Evolutionary conservation across 2,329 filamentous ascomycete genomes (phyloP), one percentile per base, ranked within the genome.

Genomic region (Colletotrichum australisinense): DNA sequence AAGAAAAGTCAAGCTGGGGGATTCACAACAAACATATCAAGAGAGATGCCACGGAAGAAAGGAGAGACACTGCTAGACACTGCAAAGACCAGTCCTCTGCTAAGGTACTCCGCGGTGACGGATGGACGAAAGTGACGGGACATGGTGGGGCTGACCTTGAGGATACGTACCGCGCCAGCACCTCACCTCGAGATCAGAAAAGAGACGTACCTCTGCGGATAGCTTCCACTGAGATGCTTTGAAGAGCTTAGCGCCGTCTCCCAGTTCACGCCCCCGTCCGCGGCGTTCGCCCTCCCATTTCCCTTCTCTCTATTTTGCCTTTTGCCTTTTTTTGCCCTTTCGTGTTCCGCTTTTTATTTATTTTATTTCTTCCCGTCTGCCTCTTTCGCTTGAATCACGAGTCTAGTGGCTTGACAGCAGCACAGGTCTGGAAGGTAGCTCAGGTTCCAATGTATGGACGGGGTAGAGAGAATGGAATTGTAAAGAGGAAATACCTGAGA

Each of bases 251-350:
- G 66, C 53, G 66, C 49, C 16, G 19, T 46, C 46, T 60, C 46
- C n/a, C 32, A 59, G 57, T 26, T 60, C 57, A 49, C 70, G 59
- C 30, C 66, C 59, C 70, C 12, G 35, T 38, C 30, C 12, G 35
- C 5, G 14, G 35, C 59, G 26, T 32, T 64, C 60, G 28, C 26
- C 70, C 66, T 73, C 32, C 70, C 35, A 69, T 73, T 65, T 72
- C 46, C 70, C 30, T 32, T 32, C 30, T 32, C 66, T 58, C 19
- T 59, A 67, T 46, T 69, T 65, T 32, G 67, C 22, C 70, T 58
- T 58, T 73, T 56, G 35, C 42, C 42, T 32, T 32, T 19, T 46
- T 4, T 19, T 46, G 35, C 57, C 49, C 35, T 38, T 38, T 63
- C 35, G 16, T 66, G 55, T 19, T 69, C 69, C 69, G 66, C 65